Conservation (phyloP, 2,329 filamentous ascomycete species). For the Coniochaeta sp. region DNA sequence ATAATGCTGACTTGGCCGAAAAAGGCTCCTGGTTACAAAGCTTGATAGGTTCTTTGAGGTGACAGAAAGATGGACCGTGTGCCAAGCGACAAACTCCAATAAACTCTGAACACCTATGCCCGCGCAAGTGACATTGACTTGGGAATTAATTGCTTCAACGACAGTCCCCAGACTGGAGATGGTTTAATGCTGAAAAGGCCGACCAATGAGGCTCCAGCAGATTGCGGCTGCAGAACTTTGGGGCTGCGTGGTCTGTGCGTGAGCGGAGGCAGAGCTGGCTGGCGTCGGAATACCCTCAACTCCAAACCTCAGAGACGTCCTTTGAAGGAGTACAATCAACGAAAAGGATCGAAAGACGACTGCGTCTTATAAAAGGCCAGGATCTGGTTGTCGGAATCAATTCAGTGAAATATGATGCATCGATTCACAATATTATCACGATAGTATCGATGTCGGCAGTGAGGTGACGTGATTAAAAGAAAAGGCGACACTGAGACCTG, state of each 20-base stretch:
- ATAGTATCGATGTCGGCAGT: neutral
- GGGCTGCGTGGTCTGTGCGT: neutral
- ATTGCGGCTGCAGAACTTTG: neutral
- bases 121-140: neutral
- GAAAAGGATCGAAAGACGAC: neutral
- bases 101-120: neutral
- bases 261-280: neutral
- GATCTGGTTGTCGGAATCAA: neutral
- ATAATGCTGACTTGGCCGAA: neutral
- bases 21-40: neutral
- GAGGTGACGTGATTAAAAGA: neutral
- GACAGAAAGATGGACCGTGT: neutral
- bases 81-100: neutral
- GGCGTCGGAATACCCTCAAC: neutral
- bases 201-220: neutral
- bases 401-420: neutral
- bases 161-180: neutral
- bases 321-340: neutral
- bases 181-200: neutral
- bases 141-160: neutral
- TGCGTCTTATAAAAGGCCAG: neutral
- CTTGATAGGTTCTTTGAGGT: neutral
- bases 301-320: neutral
- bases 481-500: neutral
- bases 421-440: neutral